phyloP scores from a whole-genome alignment of 257 asterid species.

The Jasminum sambac region DNA sequence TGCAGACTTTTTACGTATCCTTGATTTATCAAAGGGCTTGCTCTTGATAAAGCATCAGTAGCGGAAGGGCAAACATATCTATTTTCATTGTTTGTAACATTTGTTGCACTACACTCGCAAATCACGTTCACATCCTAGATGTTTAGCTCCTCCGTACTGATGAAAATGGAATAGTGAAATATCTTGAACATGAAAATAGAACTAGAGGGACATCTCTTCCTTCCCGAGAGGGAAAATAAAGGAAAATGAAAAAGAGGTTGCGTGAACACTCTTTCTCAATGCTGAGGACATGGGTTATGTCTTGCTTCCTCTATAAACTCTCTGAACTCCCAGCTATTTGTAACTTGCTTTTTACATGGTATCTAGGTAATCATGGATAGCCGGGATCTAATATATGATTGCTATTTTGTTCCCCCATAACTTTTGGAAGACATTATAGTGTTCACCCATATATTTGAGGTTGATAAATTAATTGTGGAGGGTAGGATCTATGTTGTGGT shows the following conservation, averaged over 20 bases:
- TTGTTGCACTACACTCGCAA: neutral
- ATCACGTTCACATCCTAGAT: neutral
- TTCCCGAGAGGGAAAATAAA: neutral
- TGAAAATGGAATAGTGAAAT: neutral
- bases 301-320: neutral
- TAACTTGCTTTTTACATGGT: constrained; percentile 16
- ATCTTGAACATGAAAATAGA: neutral
- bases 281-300: constrained; percentile 2
- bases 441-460: constrained; percentile 7
- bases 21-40: constrained; percentile 12
- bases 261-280: constrained; percentile 1
- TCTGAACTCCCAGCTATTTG: constrained; percentile 2
- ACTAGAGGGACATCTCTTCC: neutral
- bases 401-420: constrained; percentile 6
- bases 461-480: constrained; percentile 5
- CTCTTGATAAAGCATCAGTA: constrained; percentile 14
- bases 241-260: neutral
- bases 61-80: neutral
- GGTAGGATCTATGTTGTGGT: neutral
- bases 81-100: constrained; percentile 5
- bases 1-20: neutral
- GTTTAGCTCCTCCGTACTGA: neutral
- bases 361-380: constrained; percentile 9
- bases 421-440: neutral
- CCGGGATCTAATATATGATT: constrained; percentile 1